These are phyloP conservation scores for Kalanchoe fedtschenkoi DNA, from an alignment of 164 flowering plant species.

Conservation along the genomic window DNA sequence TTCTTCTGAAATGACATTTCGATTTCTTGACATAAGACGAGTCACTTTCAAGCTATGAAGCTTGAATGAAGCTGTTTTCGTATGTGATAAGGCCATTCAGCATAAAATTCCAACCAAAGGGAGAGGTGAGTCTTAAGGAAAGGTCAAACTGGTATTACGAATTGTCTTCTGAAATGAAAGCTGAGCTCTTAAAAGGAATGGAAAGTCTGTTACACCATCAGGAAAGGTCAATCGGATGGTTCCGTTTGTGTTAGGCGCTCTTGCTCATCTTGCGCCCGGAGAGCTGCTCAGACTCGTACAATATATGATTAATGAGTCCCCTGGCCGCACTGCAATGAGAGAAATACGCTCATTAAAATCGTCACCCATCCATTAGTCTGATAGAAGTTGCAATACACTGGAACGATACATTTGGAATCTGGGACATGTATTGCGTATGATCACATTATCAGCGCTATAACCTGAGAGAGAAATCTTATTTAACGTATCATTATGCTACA, in stretches of 20 bases:
- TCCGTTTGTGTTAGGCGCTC: slow-evolving; percentile 12
- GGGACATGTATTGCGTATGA: too few species aligned
- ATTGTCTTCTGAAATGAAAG: too few species aligned
- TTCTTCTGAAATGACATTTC: too few species aligned
- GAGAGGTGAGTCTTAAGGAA: too few species aligned
- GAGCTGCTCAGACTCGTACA: slow-evolving; percentile 68
- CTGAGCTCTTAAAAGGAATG: too few species aligned
- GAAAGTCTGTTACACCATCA: too few species aligned
- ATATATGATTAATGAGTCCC: slow-evolving; percentile 90
- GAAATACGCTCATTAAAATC: background rate
- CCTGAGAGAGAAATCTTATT: background rate
- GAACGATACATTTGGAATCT: background rate
- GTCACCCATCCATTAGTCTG: background rate
- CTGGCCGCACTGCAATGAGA: slow-evolving; percentile 81
- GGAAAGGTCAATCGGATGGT: background rate
- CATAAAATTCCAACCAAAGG: too few species aligned
- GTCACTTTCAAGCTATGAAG: too few species aligned
- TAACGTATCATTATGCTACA: background rate
- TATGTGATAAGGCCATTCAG: too few species aligned
- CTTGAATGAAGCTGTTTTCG: too few species aligned
- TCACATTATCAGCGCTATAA: background rate
- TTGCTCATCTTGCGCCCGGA: slow-evolving; percentile 80
- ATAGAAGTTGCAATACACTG: background rate
- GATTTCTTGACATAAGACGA: too few species aligned
- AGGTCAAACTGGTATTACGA: too few species aligned